A percentile compares a stretch with the other conserved stretches of the same genome.
These are phyloP conservation scores for Canavalia gladiata DNA, from an alignment of 306 rosid species.

Conservation along the genomic window DNA sequence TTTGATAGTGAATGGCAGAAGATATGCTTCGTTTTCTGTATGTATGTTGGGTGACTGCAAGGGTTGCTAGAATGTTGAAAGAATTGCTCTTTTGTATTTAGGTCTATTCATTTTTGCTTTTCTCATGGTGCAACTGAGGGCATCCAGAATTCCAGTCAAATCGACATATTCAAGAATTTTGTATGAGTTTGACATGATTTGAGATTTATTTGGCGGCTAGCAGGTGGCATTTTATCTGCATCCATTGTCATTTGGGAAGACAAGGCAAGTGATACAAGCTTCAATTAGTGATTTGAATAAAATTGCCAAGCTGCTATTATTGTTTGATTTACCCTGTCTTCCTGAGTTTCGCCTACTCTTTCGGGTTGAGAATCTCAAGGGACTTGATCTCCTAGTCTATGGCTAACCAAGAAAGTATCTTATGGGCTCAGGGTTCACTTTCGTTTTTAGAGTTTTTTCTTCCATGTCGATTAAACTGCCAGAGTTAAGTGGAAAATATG, in stretches of 20 bases:
- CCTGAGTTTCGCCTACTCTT: not conserved
- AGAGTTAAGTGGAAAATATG: not conserved
- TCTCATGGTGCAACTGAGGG: not conserved
- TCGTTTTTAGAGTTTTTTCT: not conserved
- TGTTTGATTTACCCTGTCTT: conserved; percentile 24
- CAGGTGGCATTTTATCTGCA: conserved; percentile 24
- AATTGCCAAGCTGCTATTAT: not conserved
- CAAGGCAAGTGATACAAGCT: not conserved
- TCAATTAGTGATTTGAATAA: not conserved
- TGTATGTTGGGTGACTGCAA: not conserved
- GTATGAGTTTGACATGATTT: conserved; percentile 14
- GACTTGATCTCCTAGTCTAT: not conserved
- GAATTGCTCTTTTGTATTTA: conserved; percentile 1
- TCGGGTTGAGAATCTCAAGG: not conserved
- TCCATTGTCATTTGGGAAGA: conserved; percentile 16
- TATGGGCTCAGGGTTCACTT: not conserved
- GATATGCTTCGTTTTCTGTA: not conserved
- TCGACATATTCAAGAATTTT: not conserved
- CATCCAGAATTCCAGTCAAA: not conserved
- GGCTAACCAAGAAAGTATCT: not conserved
- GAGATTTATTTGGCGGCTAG: not conserved
- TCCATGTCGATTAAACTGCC: not conserved
- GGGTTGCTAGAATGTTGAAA: not conserved
- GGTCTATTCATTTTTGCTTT: not conserved
- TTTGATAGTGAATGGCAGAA: conserved; percentile 30